phyloP scores from a whole-genome alignment of 2,329 filamentous ascomycete genomes.

The Aureobasidium sp. region DNA sequence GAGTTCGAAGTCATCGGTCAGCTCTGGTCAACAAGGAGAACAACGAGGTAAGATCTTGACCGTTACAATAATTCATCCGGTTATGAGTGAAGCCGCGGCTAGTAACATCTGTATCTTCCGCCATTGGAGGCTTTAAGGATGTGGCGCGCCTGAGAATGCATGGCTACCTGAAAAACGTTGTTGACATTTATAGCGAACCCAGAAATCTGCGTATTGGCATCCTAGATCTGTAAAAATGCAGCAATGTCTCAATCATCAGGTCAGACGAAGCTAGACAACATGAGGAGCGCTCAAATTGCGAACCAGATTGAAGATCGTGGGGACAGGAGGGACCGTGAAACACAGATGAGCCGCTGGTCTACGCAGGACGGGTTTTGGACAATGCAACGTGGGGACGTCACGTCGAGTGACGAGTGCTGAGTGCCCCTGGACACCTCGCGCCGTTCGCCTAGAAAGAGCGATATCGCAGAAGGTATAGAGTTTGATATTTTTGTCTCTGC shows the following conservation, averaged over 20 bases:
- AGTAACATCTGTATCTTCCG: not conserved
- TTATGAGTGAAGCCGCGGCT: not conserved
- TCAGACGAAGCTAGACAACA: not conserved
- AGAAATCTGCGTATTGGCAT: not conserved
- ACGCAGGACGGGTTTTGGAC: not conserved
- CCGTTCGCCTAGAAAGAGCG: not conserved
- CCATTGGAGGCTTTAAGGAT: conserved; percentile 6
- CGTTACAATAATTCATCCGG: not conserved
- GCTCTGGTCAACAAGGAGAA: not conserved
- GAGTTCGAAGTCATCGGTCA: not conserved
- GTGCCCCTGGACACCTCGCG: not conserved
- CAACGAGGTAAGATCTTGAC: not conserved
- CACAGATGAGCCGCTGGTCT: not conserved
- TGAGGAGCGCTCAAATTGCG: not conserved
- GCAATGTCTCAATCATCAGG: no score
- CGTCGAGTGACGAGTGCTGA: not conserved
- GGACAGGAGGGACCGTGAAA: no score
- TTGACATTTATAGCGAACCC: not conserved
- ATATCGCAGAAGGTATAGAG: not conserved
- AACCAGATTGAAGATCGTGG: not conserved
- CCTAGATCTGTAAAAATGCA: not conserved
- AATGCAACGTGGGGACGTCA: not conserved
- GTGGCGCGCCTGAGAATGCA: not conserved
- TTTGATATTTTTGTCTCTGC: not conserved
- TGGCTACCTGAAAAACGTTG: not conserved